A percentile compares a stretch with the other conserved stretches of the same genome.
Evolutionary conservation across 192 early-diverging fungal species (phyloP).

Genomic region (Mortierella claussenii): DNA sequence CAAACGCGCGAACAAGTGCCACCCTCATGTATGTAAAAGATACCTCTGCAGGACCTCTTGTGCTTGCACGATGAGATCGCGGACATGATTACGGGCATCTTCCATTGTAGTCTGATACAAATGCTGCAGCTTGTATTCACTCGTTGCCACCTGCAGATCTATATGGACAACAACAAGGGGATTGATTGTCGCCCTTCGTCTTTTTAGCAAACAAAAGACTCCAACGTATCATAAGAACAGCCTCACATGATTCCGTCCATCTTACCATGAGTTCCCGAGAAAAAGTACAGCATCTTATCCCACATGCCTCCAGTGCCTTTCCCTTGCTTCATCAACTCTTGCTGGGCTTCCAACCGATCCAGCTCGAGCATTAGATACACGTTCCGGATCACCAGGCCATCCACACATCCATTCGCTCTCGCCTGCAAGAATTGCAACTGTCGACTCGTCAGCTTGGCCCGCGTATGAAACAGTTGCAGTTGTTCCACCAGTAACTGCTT

Average conservation of each 20-base stretch:
- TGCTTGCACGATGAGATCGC: slow-evolving; percentile 34
- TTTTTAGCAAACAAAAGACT: too few relatives aligned
- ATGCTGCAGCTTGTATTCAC: slow-evolving; percentile 13
- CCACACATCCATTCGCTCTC: slow-evolving; percentile 58
- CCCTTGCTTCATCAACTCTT: slow-evolving; percentile 1
- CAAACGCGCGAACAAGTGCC: too few relatives aligned
- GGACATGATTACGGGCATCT: slow-evolving; percentile 32
- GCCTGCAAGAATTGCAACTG: slow-evolving; percentile 60
- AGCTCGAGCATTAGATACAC: slow-evolving; percentile 42
- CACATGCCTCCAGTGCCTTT: slow-evolving; percentile 8
- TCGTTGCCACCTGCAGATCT: slow-evolving; percentile 11
- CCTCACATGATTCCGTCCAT: too few relatives aligned
- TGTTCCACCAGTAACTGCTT: slow-evolving; percentile 46
- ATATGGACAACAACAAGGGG: too few relatives aligned
- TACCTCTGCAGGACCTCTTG: slow-evolving; percentile 39
- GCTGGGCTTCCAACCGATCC: slow-evolving; percentile 49
- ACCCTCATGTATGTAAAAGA: too few relatives aligned
- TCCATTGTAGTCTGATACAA: slow-evolving; percentile 35
- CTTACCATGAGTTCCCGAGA: slow-evolving; percentile 27
- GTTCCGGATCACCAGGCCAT: slow-evolving; percentile 65
- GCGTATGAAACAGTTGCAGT: slow-evolving; percentile 50
- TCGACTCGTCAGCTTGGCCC: slow-evolving; percentile 52
- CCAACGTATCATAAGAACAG: too few relatives aligned
- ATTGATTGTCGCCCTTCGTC: too few relatives aligned
- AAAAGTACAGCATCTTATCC: slow-evolving; percentile 6